Base-by-base conservation (phyloP, 2,329 filamentous ascomycete genomes). In the Diplodia scrobiculata region DNA sequence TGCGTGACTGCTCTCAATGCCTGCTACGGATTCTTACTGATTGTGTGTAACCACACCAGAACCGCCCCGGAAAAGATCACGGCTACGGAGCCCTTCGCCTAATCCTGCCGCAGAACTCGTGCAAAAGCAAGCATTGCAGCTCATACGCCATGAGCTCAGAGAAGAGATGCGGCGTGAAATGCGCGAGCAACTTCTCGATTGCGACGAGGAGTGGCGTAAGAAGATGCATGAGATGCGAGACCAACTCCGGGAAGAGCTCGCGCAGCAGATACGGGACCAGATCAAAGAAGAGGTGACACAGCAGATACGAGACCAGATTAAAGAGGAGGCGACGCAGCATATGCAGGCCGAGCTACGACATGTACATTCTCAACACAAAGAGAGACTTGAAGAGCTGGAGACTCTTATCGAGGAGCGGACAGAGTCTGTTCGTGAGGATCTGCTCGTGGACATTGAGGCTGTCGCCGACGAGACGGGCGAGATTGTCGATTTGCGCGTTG, bases 361-460 rank as follows among this genome's bases (percentile, higher is more conserved):
- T 4, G 10, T 38, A 13, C 52, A 55, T 27, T 10, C 29, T 6
- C 52, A 55, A 11, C 32, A 55, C 25, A n/a, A n/a, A 2, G 17
- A 21, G n/a, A 25, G 25, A 41, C 32, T 58, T 14, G 17, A 25
- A n/a, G 53, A 58, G 34, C 53, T 58, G 9, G 53, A 58, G 53
- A 5, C 27, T 2, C 53, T 58, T 13, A 38, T 41, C 53, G 53
- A 41, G n/a, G 19, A 58, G 11, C 53, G 53, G 19, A 41, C n/a
- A 3, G 53, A 58, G 9, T 6, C 10, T 3, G 7, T 58, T 11
- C 53, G 53, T 17, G 53, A 41, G 21, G 53, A 58, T 1, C 10
- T 58, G 10, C 9, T 13, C 11, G 19, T 45, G n/a, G 11, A 41
- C 2, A 38, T 58, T 14, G 34, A 27, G 4, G 53, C 10, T 5